Base-by-base conservation (phyloP, 2,329 filamentous ascomycete genomes). In the Trichoderma sp. region DNA sequence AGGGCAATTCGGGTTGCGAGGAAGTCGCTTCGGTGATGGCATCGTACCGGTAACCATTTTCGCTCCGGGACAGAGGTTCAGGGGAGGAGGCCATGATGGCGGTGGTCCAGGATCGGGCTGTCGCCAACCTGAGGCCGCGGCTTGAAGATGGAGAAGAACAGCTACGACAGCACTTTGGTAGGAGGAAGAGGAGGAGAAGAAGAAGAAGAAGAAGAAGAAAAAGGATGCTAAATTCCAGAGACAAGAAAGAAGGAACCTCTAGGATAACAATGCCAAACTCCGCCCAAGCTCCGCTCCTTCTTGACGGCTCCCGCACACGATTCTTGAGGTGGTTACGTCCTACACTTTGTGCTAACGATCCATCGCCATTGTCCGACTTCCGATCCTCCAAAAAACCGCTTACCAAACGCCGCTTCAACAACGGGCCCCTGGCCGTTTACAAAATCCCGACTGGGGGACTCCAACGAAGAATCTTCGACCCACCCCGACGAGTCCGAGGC, bases 31-130 rank as follows among this genome's bases (percentile, higher is more conserved):
- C 28, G 28, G 50, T 15, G 17, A 63, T 51, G 24, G 64, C 44
- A 60, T 68, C 63, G 64, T 71, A 71, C 14, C 64, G 54, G 44
- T 66, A 66, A 52, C 54, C 58, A 26, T 69, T 69, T 45, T 60
- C 58, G 15, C 59, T 39, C 7, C 26, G 41, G 24, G 60, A 12
- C 5, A 50, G 6, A 45, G 60, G 14, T n/a, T 30, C 44, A 30
- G 57, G 24, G 28, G 57, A 60, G 4, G 57, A 55, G 39, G 50
- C 50, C 50, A 55, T 63, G 34, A 39, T 58, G 34, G 26, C 24
- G 45, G 43, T 44, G 45, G 39, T 43, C 9, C 5, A 24, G 21
- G 28, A 44, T 24, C 39, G 44, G 62, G 41, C 34, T 39, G 28
- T 51, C 62, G 62, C 45, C 54, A 43, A 44, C 60, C 28, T 41